phyloP scores from a whole-genome alignment of 2,329 filamentous ascomycete species.

The Aspergillus calidoustus region DNA sequence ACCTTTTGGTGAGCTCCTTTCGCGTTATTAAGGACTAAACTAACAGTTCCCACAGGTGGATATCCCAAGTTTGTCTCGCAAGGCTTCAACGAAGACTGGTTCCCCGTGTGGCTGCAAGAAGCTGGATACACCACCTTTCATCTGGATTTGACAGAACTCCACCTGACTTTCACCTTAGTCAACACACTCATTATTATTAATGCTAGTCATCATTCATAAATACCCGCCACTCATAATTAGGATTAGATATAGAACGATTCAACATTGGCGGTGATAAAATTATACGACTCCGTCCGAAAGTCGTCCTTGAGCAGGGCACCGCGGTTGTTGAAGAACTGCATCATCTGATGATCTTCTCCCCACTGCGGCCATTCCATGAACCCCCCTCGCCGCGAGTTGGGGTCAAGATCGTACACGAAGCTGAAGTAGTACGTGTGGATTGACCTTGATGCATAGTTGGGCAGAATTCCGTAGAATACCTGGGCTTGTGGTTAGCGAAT shows the following conservation, averaged over 20 bases:
- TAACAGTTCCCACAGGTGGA: slow-evolving; percentile 42
- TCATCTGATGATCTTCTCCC: slow-evolving; percentile 55
- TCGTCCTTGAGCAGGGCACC: slow-evolving; percentile 51
- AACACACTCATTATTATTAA: not conserved
- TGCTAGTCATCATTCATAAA: not conserved
- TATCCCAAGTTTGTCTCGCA: slow-evolving; percentile 69
- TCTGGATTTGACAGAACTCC: too few relatives aligned
- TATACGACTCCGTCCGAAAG: slow-evolving; percentile 53
- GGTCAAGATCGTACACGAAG: slow-evolving; percentile 72
- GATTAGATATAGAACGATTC: slow-evolving; percentile 31
- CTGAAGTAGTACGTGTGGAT: slow-evolving; percentile 73
- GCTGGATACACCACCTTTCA: slow-evolving; percentile 72
- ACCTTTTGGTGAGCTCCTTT: slow-evolving; percentile 28
- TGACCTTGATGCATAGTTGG: slow-evolving; percentile 64
- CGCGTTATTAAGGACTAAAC: not conserved
- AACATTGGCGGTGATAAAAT: slow-evolving; percentile 41
- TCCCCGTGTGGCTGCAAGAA: slow-evolving; percentile 71
- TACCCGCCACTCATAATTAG: not conserved
- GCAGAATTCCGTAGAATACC: slow-evolving; percentile 66
- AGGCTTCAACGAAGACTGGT: slow-evolving; percentile 68
- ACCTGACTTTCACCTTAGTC: not conserved
- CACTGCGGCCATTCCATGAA: slow-evolving; percentile 60
- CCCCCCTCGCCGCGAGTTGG: slow-evolving; percentile 60
- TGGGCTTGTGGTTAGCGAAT: not conserved
- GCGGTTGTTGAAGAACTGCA: slow-evolving; percentile 51